phyloP scores from a whole-genome alignment of 495 filamentous ascomycete species.

The Aspergillus affinis region DNA sequence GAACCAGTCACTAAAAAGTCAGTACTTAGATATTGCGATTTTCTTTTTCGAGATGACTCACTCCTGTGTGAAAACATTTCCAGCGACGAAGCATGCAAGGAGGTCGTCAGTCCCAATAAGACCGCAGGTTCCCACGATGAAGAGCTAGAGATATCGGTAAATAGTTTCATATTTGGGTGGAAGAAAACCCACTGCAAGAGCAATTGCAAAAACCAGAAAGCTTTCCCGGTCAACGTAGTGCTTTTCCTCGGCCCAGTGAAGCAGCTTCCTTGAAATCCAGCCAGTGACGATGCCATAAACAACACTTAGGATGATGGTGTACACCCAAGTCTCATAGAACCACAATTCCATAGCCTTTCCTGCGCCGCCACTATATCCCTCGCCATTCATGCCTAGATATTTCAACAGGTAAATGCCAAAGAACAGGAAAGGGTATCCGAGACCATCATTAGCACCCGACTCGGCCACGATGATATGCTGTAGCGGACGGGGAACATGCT shows the following conservation, averaged over 20 bases:
- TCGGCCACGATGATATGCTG: constrained; percentile 89
- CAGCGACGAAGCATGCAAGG: constrained; percentile 89
- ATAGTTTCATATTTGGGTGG: constrained; percentile 6
- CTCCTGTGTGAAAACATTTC: constrained; percentile 87
- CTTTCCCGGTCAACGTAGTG: constrained; percentile 86
- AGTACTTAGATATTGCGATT: too few relatives aligned
- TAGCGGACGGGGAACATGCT: constrained; percentile 76
- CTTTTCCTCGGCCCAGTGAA: constrained; percentile 79
- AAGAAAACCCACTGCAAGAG: constrained; percentile 60
- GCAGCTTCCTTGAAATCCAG: constrained; percentile 74
- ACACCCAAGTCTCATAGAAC: constrained; percentile 86
- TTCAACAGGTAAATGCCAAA: constrained; percentile 81
- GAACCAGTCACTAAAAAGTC: constrained; percentile 76
- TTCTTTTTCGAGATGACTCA: constrained; percentile 35
- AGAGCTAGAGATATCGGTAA: constrained; percentile 55
- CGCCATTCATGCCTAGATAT: constrained; percentile 61
- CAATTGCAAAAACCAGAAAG: constrained; percentile 87
- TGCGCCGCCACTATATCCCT: constrained; percentile 54
- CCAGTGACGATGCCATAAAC: constrained; percentile 76
- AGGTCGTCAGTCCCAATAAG: constrained; percentile 91
- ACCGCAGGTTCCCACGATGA: constrained; percentile 83
- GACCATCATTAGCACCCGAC: constrained; percentile 86
- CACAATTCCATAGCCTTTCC: constrained; percentile 73
- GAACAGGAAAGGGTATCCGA: constrained; percentile 90
- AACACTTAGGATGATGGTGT: constrained; percentile 77